Evolutionary conservation across 495 filamentous ascomycete genomes (phyloP), one percentile per base, ranked within the genome.

Genomic region (Hyaloscypha variabilis): DNA sequence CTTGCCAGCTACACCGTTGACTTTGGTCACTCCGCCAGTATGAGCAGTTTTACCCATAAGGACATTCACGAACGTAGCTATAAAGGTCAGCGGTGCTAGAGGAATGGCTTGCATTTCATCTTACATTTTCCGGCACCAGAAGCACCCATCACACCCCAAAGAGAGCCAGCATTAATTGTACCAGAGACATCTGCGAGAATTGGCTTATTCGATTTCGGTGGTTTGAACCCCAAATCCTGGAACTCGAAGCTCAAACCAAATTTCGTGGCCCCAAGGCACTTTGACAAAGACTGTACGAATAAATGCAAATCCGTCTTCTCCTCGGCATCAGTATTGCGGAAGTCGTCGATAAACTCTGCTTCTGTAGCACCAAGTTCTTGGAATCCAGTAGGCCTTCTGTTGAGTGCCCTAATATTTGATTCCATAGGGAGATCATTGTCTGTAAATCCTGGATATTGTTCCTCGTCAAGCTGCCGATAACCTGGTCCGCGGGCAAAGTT

Each of bases 71-170:
- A 84, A 83, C 3, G 82, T 83, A 19, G 67, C 67, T 69, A 46
- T 28, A 46, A 19, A 4, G 21, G 8, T 63, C 53, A 66, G 63
- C 31, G 17, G 1, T 34, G 14, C 24, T 8, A 23, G 10, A 25
- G 36, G 2, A 8, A 29, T 26, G 11, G 24, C 0, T 24, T 24
- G 6, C 19, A 10, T 34, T 88, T 81, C 21, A 57, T 86, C 28
- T 82, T 87, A 50, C 87, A 89, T 76, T 90, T 91, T 58, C 89
- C 89, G 52, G 88, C 87, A 39, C 87, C 89, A 59, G 83, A 86
- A 54, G 82, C 84, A 54, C 84, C 89, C 82, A 90, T 91, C 57
- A 88, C 64, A 51, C 67, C 67, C 63, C 63, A 66, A 25, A 69
- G 55, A 3, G 63, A 66, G 10, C 84, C 84, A 1, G 74, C 73